These are phyloP conservation scores for Cudoniella acicularis DNA, from an alignment of 495 filamentous ascomycete genomes.

Conservation along the genomic window DNA sequence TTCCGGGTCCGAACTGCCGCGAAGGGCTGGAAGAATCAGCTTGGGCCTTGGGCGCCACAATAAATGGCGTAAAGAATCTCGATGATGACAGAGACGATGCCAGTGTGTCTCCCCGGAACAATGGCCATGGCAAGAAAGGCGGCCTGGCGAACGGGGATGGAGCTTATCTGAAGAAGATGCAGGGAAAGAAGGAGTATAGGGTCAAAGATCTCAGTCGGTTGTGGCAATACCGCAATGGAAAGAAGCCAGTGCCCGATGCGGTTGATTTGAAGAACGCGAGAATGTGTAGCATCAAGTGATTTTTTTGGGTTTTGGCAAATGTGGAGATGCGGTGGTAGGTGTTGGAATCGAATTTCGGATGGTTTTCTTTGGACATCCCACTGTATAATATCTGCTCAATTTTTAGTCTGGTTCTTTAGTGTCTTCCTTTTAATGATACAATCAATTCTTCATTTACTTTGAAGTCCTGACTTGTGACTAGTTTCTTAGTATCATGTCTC, in stretches of 20 bases:
- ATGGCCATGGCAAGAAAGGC: neutral
- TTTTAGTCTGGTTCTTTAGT: too few relatives aligned
- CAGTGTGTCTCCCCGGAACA: neutral
- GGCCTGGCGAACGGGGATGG: constrained; percentile 1
- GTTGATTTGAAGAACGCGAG: neutral
- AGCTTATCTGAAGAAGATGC: neutral
- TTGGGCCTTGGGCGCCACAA: constrained; percentile 11
- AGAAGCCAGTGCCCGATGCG: constrained; percentile 35
- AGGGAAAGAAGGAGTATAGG: constrained; percentile 12
- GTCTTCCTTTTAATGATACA: too few relatives aligned
- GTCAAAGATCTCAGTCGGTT: constrained; percentile 70
- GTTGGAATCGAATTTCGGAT: too few relatives aligned
- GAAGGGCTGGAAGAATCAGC: neutral
- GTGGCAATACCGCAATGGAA: constrained; percentile 71
- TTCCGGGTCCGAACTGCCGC: neutral
- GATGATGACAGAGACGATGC: neutral
- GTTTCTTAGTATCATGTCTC: too few relatives aligned
- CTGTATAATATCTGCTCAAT: too few relatives aligned
- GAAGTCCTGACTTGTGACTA: too few relatives aligned
- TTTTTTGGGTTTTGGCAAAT: too few relatives aligned
- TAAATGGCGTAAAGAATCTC: neutral
- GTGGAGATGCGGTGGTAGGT: too few relatives aligned
- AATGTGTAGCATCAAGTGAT: too few relatives aligned
- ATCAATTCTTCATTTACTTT: too few relatives aligned
- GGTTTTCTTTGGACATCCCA: too few relatives aligned